These are phyloP conservation scores for Euphrasia arctica DNA, from an alignment of 305 asterid genomes.

Conservation along the genomic window DNA sequence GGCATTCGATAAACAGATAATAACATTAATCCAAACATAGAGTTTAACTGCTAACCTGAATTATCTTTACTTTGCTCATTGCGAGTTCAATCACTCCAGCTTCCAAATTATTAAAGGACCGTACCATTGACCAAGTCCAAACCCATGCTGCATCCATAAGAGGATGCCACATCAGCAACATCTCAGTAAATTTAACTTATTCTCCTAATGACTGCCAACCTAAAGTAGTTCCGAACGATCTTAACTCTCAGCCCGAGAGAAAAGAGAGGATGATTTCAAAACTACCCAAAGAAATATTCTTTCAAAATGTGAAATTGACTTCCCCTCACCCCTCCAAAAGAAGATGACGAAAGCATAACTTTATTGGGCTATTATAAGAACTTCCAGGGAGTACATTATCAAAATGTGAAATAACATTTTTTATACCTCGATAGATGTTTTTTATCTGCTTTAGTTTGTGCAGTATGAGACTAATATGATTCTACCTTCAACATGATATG, in stretches of 20 bases:
- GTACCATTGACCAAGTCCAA: slow-evolving; percentile 80
- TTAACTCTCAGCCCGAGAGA: not conserved
- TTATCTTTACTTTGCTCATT: slow-evolving; percentile 97
- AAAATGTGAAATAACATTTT: not conserved
- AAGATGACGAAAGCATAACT: not conserved
- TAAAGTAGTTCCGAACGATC: no score
- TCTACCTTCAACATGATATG: slow-evolving; percentile 53
- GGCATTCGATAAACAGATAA: no score
- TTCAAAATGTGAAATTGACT: not conserved
- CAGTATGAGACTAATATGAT: slow-evolving; percentile 39
- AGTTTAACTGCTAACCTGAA: slow-evolving; percentile 52
- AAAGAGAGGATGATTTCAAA: not conserved
- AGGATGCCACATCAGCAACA: slow-evolving; percentile 17
- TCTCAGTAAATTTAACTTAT: not conserved
- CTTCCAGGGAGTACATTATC: not conserved
- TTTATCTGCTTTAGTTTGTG: slow-evolving; percentile 95
- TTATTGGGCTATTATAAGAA: not conserved
- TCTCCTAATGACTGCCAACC: not conserved
- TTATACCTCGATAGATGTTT: slow-evolving; percentile 83
- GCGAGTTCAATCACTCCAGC: slow-evolving; percentile 98
- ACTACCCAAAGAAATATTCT: not conserved
- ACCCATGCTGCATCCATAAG: slow-evolving; percentile 70
- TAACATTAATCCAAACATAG: not conserved
- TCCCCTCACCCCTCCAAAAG: not conserved
- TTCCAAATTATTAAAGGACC: slow-evolving; percentile 80